These are phyloP conservation scores for Tetragonia tetragonoides DNA, from an alignment of 148 eudicot species.

Conservation along the genomic window DNA sequence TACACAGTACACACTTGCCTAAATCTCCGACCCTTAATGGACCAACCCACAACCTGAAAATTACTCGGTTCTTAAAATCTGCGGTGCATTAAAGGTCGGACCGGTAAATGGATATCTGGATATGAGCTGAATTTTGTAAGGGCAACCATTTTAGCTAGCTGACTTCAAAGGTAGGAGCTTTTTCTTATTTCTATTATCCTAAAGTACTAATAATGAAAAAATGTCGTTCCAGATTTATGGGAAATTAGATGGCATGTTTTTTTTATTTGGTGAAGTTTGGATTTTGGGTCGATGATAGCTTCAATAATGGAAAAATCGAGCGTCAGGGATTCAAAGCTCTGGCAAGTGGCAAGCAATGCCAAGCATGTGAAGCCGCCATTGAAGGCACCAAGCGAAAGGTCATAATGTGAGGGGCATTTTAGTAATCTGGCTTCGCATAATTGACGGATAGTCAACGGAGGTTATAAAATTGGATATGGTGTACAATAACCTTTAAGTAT, in stretches of 20 bases:
- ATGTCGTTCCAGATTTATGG: background rate
- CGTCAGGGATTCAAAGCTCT: no score
- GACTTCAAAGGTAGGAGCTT: conserved; percentile 7
- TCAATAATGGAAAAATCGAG: no score
- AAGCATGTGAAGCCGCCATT: no score
- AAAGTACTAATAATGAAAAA: no score
- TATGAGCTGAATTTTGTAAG: conserved; percentile 41
- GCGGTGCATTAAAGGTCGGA: conserved; percentile 40
- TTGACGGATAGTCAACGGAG: no score
- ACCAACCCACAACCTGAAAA: conserved; percentile 24
- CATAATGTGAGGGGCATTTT: no score
- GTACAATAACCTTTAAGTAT: no score
- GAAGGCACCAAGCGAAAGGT: no score
- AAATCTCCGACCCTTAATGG: background rate
- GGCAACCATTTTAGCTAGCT: conserved; percentile 39
- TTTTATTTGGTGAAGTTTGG: background rate
- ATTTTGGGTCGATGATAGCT: background rate
- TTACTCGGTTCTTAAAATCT: conserved; percentile 20
- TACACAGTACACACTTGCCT: no score
- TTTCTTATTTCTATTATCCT: background rate
- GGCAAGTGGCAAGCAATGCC: no score
- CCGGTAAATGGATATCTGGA: conserved; percentile 33
- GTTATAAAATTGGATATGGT: no score
- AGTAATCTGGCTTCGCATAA: no score
- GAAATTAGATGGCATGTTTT: background rate